phyloP scores from a whole-genome alignment of 1,139 yeast genomes.

The Candida freyschussii region DNA sequence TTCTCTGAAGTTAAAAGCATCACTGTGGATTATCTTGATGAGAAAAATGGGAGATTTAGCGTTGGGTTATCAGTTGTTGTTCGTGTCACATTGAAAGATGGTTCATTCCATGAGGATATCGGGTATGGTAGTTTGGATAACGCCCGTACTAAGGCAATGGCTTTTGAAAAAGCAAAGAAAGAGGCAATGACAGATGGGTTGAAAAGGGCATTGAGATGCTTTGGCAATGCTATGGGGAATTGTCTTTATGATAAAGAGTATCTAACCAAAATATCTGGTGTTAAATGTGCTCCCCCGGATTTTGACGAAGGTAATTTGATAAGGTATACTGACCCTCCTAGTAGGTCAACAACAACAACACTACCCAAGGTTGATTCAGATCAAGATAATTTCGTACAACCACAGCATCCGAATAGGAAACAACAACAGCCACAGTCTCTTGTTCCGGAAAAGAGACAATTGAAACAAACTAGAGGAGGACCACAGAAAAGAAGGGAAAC shows the following conservation, averaged over 20 bases:
- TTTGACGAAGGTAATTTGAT: slow-evolving; percentile 45
- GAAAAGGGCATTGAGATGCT: slow-evolving; percentile 70
- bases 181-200: slow-evolving; percentile 81
- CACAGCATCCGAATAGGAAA: slow-evolving; percentile 2
- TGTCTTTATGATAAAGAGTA: slow-evolving; percentile 72
- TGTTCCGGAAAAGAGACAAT: slow-evolving; percentile 17
- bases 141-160: slow-evolving; percentile 63
- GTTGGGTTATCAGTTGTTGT: slow-evolving; percentile 70
- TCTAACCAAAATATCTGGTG: slow-evolving; percentile 46
- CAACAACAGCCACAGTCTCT: slow-evolving; percentile 1
- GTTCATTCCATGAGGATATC: slow-evolving; percentile 74
- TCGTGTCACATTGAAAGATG: slow-evolving; percentile 66
- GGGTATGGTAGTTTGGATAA: slow-evolving; percentile 80
- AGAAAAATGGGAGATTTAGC: slow-evolving; percentile 46
- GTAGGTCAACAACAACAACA: slow-evolving; percentile 25
- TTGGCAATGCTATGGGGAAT: slow-evolving; percentile 77
- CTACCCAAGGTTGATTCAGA: slow-evolving; percentile 3
- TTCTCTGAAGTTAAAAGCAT: slow-evolving; percentile 60
- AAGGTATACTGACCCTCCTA: slow-evolving; percentile 33
- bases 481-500: slow-evolving; percentile 11
- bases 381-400: slow-evolving; percentile 1
- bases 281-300: slow-evolving; percentile 47
- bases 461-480: slow-evolving; percentile 2
- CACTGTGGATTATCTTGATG: slow-evolving; percentile 69
- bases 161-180: slow-evolving; percentile 76